Evolutionary conservation across 176 grass and related monocot species (phyloP).

Genomic region (Cocos nucifera): DNA sequence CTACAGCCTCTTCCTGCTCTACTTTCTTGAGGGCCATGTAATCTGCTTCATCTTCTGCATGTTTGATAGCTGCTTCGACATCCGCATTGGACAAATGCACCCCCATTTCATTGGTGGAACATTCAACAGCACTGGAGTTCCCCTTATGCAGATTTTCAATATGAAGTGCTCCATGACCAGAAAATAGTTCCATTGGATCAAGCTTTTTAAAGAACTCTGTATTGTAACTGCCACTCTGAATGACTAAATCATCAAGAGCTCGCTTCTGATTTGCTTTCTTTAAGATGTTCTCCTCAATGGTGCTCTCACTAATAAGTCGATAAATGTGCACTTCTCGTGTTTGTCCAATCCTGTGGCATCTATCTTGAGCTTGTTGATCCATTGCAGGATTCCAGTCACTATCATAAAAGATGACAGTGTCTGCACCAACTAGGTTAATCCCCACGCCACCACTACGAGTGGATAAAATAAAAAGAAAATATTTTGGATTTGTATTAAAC

Average conservation of each 20-base stretch:
- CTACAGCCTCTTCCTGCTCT: conserved; percentile 90
- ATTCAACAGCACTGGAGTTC: conserved; percentile 18
- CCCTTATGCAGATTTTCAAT: conserved; percentile 35
- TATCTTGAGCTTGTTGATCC: conserved; percentile 99
- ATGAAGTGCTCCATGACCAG: conserved; percentile 40
- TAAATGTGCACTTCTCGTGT: conserved; percentile 99
- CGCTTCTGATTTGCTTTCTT: conserved; percentile 99
- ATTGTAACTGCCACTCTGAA: conserved; percentile 94
- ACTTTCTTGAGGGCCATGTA: conserved; percentile 98
- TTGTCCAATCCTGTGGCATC: conserved; percentile 96
- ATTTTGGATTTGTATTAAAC: conserved; percentile 95
- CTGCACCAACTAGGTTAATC: conserved; percentile 93
- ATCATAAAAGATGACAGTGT: conserved; percentile 99
- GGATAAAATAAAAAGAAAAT: conserved; percentile 96
- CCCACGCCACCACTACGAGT: conserved; percentile 97
- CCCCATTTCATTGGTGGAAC: conserved; percentile 28
- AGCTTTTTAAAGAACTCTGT: conserved; percentile 98
- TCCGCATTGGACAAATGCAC: conserved; percentile 56
- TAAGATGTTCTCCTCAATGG: conserved; percentile 98
- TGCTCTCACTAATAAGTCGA: conserved; percentile 88
- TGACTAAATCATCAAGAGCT: conserved; percentile 89
- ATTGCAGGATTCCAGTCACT: conserved; percentile 99
- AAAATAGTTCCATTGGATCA: conserved; percentile 95
- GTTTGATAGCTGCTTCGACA: conserved; percentile 95
- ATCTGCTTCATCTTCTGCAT: conserved; percentile 96